A percentile compares a stretch with the other conserved stretches of the same genome.
phyloP scores from a whole-genome alignment of 2,329 filamentous ascomycete genomes.

The Plenodomus biglobosus region DNA sequence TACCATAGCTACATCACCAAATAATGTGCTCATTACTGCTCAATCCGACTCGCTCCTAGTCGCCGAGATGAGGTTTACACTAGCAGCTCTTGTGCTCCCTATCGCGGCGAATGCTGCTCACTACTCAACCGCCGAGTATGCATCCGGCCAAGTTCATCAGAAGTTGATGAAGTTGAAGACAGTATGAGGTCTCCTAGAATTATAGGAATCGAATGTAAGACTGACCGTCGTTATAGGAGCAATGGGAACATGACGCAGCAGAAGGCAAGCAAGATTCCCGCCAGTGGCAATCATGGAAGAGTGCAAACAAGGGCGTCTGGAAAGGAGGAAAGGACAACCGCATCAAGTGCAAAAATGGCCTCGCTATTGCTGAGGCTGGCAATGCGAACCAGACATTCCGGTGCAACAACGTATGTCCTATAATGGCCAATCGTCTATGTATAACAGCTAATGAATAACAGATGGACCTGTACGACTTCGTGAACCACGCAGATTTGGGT shows the following conservation, averaged over 20 bases:
- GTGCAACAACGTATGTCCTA: slow-evolving; percentile 23
- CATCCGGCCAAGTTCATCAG: slow-evolving; percentile 25
- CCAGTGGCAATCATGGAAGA: slow-evolving; percentile 26
- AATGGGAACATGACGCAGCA: slow-evolving; percentile 26
- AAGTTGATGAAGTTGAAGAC: slow-evolving; percentile 32
- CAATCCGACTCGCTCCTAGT: slow-evolving; percentile 16
- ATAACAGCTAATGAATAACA: slow-evolving; percentile 23
- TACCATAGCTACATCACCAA: slow-evolving; percentile 6
- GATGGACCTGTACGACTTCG: slow-evolving; percentile 60
- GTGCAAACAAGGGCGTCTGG: slow-evolving; percentile 16
- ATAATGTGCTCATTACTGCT: slow-evolving; percentile 28
- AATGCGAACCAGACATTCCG: slow-evolving; percentile 30
- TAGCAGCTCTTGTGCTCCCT: slow-evolving; percentile 24
- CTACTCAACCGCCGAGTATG: slow-evolving; percentile 27
- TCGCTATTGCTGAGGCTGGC: slow-evolving; percentile 24
- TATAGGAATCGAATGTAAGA: background rate
- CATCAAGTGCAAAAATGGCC: slow-evolving; percentile 25
- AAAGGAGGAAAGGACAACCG: slow-evolving; percentile 10
- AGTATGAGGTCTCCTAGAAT: slow-evolving; percentile 3
- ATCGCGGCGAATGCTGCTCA: slow-evolving; percentile 24
- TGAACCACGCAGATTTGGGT: slow-evolving; percentile 57
- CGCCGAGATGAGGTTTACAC: slow-evolving; percentile 30
- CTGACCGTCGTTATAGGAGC: slow-evolving; percentile 10
- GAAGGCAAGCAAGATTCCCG: slow-evolving; percentile 17
- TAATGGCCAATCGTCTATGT: background rate